Conservation (phyloP, 2,329 filamentous ascomycete species). For the Fusarium domesticum region DNA sequence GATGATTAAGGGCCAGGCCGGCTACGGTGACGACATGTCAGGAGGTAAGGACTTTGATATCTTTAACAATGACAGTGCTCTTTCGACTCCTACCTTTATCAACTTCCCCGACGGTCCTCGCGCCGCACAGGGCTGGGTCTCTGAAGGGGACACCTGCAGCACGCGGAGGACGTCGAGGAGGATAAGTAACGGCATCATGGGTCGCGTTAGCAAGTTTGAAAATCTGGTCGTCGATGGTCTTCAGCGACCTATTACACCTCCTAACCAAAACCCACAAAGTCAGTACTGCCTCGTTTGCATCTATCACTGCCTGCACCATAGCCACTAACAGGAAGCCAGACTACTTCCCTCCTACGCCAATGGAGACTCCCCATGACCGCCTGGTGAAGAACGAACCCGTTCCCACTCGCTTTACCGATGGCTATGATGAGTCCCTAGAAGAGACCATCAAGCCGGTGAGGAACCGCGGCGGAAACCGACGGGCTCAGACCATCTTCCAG, state of each 20-base stretch:
- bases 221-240: slow-evolving; percentile 44
- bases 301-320: slow-evolving; percentile 7
- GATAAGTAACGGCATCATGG: slow-evolving; percentile 60
- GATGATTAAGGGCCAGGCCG: slow-evolving; percentile 47
- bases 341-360: slow-evolving; percentile 66
- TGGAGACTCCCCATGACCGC: slow-evolving; percentile 57
- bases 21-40: slow-evolving; percentile 41
- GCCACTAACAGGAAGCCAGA: slow-evolving; percentile 37
- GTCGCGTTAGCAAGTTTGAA: slow-evolving; percentile 60
- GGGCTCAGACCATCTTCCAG: slow-evolving; percentile 53
- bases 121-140: slow-evolving; percentile 47
- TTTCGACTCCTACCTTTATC: slow-evolving; percentile 51
- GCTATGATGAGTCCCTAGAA: slow-evolving; percentile 64
- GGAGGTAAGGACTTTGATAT: slow-evolving; percentile 49
- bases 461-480: slow-evolving; percentile 39
- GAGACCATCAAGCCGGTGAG: slow-evolving; percentile 60
- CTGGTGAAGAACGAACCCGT: slow-evolving; percentile 41
- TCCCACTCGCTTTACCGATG: slow-evolving; percentile 54
- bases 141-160: slow-evolving; percentile 46
- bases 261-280: slow-evolving; percentile 58
- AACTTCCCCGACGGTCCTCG: slow-evolving; percentile 50
- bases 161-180: slow-evolving; percentile 43
- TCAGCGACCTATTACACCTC: slow-evolving; percentile 60
- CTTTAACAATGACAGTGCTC: slow-evolving; percentile 44
- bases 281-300: slow-evolving; percentile 33